Base-by-base conservation (phyloP, 805 yeast species). In the Cephaloascus fragrans region DNA sequence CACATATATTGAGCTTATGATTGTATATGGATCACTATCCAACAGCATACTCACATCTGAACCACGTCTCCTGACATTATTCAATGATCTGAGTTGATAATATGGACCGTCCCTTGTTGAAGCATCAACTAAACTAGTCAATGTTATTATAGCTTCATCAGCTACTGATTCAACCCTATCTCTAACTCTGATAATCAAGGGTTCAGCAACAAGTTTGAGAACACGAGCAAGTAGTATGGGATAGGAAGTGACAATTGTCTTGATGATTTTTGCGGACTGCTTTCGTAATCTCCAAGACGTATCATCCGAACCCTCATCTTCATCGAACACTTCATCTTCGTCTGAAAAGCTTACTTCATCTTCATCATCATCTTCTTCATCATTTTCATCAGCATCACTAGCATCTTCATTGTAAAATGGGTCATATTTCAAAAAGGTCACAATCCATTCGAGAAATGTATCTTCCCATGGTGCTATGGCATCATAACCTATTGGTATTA, bases 221-320 rank as follows among this genome's bases (percentile, higher is more conserved):
- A 73, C 42, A 2, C 46, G 33, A 4, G 64, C 54, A 15, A 75
- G 48, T 2, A 52, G 40, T 1, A 43, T 39, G 2, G 79, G 74
- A 38, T 59, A 62, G 2, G 50, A 45, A 3, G 48, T 49, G n/a
- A 71, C 56, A 12, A 73, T 41, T 0, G 66, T 49, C 15, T 64
- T 53, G 5, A 71, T 48, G 26, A 77, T 49, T 23, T 57, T 59
- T 4, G 74, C 64, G 0, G 84, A 58, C 39, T 69, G 70, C 33
- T 73, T 61, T 42, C 93, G 62, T 16, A 83, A 56, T 45, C 74
- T 79, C 83, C 89, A 80, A 2, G 81, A 69, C 38, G 63, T 65
- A 39, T 73, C 81, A 16, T 51, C 54, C 18, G 59, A 62, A 26
- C 62, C 62, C 18, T 56, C 58, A 17, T 56, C 60, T 15, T 62